These are phyloP conservation scores for Candida piceae DNA, from an alignment of 805 yeast species.

Conservation along the genomic window DNA sequence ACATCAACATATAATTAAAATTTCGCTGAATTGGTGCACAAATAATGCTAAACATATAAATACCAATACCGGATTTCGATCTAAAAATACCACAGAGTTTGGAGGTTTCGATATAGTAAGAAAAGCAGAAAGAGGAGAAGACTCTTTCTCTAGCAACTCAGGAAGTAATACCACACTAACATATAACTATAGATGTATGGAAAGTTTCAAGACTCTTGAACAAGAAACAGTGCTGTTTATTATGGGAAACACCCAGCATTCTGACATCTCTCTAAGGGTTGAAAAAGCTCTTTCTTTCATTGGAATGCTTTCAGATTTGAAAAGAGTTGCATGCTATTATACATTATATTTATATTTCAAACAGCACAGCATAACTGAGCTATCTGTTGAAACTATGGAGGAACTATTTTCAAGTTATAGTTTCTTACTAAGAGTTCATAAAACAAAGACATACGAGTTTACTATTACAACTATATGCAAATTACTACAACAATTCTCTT, in stretches of 20 bases:
- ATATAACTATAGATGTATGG: slow-evolving; percentile 4
- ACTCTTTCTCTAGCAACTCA: neutral
- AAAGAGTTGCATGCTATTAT: slow-evolving; percentile 11
- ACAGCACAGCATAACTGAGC: neutral
- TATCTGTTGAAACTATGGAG: slow-evolving; percentile 7
- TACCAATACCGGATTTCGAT: neutral
- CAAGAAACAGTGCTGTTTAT: slow-evolving; percentile 10
- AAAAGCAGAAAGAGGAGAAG: slow-evolving; percentile 1
- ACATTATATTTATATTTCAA: slow-evolving; percentile 11
- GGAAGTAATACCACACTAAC: neutral
- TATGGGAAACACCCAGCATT: slow-evolving; percentile 1
- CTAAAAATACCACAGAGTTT: slow-evolving; percentile 1
- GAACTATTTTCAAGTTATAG: slow-evolving; percentile 10
- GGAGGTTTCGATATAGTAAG: slow-evolving; percentile 13
- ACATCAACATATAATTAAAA: neutral
- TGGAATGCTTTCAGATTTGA: slow-evolving; percentile 7
- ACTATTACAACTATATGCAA: slow-evolving; percentile 32
- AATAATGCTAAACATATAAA: no score
- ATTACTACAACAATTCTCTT: slow-evolving; percentile 24
- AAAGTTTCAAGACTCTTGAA: slow-evolving; percentile 6
- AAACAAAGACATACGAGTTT: slow-evolving; percentile 36
- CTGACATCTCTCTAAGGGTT: slow-evolving; percentile 4
- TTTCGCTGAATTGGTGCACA: no score
- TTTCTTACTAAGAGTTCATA: slow-evolving; percentile 13
- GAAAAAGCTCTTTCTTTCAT: slow-evolving; percentile 6